phyloP scores from a whole-genome alignment of 129 eudicot genomes.

The Logfia minima region DNA sequence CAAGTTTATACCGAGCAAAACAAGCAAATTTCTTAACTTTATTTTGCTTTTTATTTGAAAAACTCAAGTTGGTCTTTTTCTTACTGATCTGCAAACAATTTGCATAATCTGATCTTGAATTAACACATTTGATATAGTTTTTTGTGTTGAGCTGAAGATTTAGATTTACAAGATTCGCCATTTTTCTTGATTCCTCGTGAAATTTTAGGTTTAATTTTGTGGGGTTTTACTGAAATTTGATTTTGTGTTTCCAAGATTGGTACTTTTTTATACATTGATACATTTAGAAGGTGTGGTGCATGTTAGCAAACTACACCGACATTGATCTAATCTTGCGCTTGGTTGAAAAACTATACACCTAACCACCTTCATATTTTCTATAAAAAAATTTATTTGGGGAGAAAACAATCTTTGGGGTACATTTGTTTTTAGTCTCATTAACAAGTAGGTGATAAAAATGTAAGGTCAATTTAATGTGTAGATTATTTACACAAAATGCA shows the following conservation, averaged over 20 bases:
- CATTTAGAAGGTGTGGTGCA: slow-evolving; percentile 22
- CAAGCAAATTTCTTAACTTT: slow-evolving; percentile 51
- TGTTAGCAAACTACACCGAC: slow-evolving; percentile 22
- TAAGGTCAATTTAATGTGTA: too few species aligned
- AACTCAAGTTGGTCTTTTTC: slow-evolving; percentile 25
- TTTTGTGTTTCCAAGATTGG: slow-evolving; percentile 3
- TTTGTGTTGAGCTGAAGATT: slow-evolving; percentile 45
- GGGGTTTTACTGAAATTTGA: slow-evolving; percentile 23
- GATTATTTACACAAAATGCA: neutral
- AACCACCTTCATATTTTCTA: neutral
- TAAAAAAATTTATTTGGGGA: too few species aligned
- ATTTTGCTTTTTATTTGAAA: slow-evolving; percentile 34
- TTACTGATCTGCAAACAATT: slow-evolving; percentile 36
- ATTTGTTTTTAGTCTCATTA: too few species aligned
- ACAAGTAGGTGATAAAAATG: too few species aligned
- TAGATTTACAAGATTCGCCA: slow-evolving; percentile 34
- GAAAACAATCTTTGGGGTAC: too few species aligned
- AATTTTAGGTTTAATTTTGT: slow-evolving; percentile 1
- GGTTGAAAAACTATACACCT: neutral
- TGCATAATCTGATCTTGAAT: slow-evolving; percentile 33
- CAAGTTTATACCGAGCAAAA: slow-evolving; percentile 61
- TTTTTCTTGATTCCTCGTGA: neutral
- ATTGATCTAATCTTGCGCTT: slow-evolving; percentile 30
- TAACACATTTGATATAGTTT: slow-evolving; percentile 46
- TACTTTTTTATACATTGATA: slow-evolving; percentile 1